A percentile compares a stretch with the other conserved stretches of the same genome.
phyloP scores from a whole-genome alignment of 192 early-diverging fungal genomes.

The Coemansia sp. region DNA sequence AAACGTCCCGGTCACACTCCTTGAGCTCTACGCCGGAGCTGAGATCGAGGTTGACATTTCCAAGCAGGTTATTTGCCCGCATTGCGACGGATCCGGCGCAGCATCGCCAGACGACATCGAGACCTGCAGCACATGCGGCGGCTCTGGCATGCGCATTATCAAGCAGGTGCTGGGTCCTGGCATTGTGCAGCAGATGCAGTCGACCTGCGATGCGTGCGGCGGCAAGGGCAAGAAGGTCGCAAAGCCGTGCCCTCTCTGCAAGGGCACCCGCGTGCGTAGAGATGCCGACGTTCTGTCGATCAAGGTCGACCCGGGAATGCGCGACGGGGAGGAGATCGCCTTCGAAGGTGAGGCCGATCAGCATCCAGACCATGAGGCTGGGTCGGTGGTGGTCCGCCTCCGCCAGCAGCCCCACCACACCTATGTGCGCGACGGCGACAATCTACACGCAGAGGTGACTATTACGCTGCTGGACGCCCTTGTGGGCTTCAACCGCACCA shows the following conservation, averaged over 20 bases:
- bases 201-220: constrained; percentile 84
- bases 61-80: constrained; percentile 89
- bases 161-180: constrained; percentile 89
- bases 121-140: constrained; percentile 76
- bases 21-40: constrained; percentile 86
- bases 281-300: constrained; percentile 78
- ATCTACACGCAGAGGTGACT: constrained; percentile 73
- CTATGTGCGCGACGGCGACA: constrained; percentile 73
- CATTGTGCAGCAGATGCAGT: constrained; percentile 93
- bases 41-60: constrained; percentile 88
- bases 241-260: constrained; percentile 77
- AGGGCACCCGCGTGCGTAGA: constrained; percentile 82
- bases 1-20: constrained; percentile 78
- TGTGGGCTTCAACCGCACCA: constrained; percentile 71
- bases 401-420: constrained; percentile 64
- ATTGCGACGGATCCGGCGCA: constrained; percentile 92
- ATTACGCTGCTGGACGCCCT: constrained; percentile 79
- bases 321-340: constrained; percentile 64
- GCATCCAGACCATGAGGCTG: constrained; percentile 83
- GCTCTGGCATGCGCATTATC: constrained; percentile 75
- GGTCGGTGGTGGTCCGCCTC: constrained; percentile 82
- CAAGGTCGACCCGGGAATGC: constrained; percentile 80
- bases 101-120: constrained; percentile 78
- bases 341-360: constrained; percentile 93
- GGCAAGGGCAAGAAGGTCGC: constrained; percentile 87